Evolutionary conservation across 2,329 filamentous ascomycete genomes (phyloP).

Genomic region (Monilinia laxa): DNA sequence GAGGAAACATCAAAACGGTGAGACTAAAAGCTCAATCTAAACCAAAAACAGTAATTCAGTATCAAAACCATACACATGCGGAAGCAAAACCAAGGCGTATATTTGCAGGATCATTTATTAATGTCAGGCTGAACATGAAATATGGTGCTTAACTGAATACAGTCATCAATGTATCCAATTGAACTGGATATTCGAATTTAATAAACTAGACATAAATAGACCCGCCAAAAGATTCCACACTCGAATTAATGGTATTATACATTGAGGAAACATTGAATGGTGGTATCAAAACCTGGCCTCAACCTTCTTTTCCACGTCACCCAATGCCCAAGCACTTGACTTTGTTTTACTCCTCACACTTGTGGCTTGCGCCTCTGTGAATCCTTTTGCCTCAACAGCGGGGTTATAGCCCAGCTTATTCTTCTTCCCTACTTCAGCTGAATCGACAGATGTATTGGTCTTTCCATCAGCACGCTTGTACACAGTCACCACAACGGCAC

Average conservation of each 20-base stretch:
- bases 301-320: slow-evolving; percentile 73
- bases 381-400: slow-evolving; percentile 83
- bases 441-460: slow-evolving; percentile 61
- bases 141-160: too few species aligned
- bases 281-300: slow-evolving; percentile 58
- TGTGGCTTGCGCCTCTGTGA: slow-evolving; percentile 72
- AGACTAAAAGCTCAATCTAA: too few species aligned
- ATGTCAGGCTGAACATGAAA: too few species aligned
- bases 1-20: too few species aligned
- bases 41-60: too few species aligned
- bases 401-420: slow-evolving; percentile 87
- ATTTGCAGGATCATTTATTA: too few species aligned
- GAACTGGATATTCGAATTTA: too few species aligned
- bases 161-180: too few species aligned
- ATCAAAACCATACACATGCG: too few species aligned
- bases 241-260: not conserved
- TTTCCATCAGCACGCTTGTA: slow-evolving; percentile 81
- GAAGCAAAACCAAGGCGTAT: too few species aligned
- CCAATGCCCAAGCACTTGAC: slow-evolving; percentile 71
- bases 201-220: too few species aligned
- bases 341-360: slow-evolving; percentile 68
- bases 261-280: not conserved
- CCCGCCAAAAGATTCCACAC: not conserved
- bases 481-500: slow-evolving; percentile 85
- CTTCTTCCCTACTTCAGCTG: slow-evolving; percentile 61